These are phyloP conservation scores for Colletotrichum shisoi DNA, from an alignment of 2,329 filamentous ascomycete genomes.

Conservation along the genomic window DNA sequence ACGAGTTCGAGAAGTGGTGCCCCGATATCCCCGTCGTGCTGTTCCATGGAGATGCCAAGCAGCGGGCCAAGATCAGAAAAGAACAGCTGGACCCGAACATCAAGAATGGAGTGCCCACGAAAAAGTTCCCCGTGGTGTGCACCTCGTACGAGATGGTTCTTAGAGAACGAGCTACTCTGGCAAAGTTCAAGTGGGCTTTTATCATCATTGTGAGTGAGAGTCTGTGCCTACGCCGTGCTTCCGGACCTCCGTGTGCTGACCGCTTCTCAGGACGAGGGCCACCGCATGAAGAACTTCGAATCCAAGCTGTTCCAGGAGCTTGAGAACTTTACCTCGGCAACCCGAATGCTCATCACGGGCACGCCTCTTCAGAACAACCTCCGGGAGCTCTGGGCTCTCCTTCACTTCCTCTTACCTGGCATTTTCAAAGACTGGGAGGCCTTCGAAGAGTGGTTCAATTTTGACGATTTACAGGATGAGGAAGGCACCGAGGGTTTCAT, in stretches of 20 bases:
- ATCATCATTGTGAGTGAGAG: slow-evolving; percentile 79
- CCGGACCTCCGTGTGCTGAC: slow-evolving; percentile 32
- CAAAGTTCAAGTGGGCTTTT: slow-evolving; percentile 91
- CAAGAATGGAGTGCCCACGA: slow-evolving; percentile 63
- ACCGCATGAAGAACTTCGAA: slow-evolving; percentile 96
- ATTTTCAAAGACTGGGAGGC: slow-evolving; percentile 94
- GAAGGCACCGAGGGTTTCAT: slow-evolving; percentile 79
- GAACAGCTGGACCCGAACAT: slow-evolving; percentile 76
- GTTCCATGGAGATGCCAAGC: slow-evolving; percentile 84
- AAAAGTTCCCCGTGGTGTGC: slow-evolving; percentile 87
- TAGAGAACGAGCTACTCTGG: slow-evolving; percentile 81
- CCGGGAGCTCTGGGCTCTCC: slow-evolving; percentile 89
- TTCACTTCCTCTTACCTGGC: slow-evolving; percentile 90
- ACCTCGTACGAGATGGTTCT: slow-evolving; percentile 97
- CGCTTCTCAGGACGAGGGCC: slow-evolving; percentile 78
- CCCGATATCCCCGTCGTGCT: slow-evolving; percentile 86
- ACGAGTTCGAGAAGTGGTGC: slow-evolving; percentile 91
- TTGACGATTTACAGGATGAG: slow-evolving; percentile 88
- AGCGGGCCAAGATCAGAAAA: slow-evolving; percentile 78
- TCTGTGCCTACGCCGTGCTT: background rate
- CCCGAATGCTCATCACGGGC: slow-evolving; percentile 89
- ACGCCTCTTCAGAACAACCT: slow-evolving; percentile 96
- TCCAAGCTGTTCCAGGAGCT: slow-evolving; percentile 90
- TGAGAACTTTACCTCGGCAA: slow-evolving; percentile 87
- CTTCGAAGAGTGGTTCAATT: slow-evolving; percentile 97